Conservation (phyloP, 2,329 filamentous ascomycete species). For the Teratosphaeria viscida region DNA sequence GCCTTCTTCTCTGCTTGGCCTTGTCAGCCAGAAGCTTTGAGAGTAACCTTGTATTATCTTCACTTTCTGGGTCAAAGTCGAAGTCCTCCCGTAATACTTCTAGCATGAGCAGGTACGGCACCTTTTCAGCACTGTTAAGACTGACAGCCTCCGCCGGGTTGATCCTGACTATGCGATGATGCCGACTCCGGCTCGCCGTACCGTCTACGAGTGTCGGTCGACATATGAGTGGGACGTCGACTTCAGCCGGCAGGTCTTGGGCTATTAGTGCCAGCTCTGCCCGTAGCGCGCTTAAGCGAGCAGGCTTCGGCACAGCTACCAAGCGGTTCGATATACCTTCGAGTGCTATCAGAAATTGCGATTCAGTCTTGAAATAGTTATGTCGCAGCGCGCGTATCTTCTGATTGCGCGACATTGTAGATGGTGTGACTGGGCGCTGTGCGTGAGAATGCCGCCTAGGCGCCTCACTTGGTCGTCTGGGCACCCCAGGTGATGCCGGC, state of each 20-base stretch:
- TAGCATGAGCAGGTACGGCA: slow-evolving; percentile 76
- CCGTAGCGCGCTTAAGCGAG: slow-evolving; percentile 67
- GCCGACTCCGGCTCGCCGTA: slow-evolving; percentile 61
- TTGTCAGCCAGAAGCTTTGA: slow-evolving; percentile 58
- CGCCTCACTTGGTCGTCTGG: slow-evolving; percentile 27
- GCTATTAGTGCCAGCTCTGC: slow-evolving; percentile 73
- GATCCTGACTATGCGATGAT: slow-evolving; percentile 72
- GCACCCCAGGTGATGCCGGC: slow-evolving; percentile 30
- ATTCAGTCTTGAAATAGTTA: slow-evolving; percentile 75
- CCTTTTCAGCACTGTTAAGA: slow-evolving; percentile 76
- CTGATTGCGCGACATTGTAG: slow-evolving; percentile 53
- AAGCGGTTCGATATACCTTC: slow-evolving; percentile 79
- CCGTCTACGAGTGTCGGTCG: slow-evolving; percentile 65
- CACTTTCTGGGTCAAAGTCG: slow-evolving; percentile 64
- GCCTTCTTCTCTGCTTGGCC: slow-evolving; percentile 42
- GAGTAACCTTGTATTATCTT: slow-evolving; percentile 59
- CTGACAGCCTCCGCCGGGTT: slow-evolving; percentile 79
- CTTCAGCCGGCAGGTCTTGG: slow-evolving; percentile 70
- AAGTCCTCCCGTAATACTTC: slow-evolving; percentile 75
- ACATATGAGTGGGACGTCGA: slow-evolving; percentile 74
- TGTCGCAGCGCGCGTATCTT: slow-evolving; percentile 64
- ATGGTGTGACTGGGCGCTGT: slow-evolving; percentile 46
- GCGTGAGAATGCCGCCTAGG: slow-evolving; percentile 46
- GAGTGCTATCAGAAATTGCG: slow-evolving; percentile 67
- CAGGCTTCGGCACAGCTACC: slow-evolving; percentile 70